phyloP scores from a whole-genome alignment of 106 monocot species.

The Allium sativum region DNA sequence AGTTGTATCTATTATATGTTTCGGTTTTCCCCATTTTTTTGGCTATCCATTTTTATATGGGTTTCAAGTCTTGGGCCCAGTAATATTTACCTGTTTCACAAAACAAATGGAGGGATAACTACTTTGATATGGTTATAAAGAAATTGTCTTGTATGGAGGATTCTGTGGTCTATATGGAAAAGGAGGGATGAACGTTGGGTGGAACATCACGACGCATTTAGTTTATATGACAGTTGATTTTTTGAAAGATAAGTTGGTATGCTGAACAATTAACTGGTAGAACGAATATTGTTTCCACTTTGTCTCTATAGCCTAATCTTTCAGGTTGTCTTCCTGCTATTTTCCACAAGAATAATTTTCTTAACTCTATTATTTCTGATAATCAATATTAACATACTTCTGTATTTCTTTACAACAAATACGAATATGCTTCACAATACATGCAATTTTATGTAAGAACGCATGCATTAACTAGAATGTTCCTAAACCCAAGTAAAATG shows the following conservation, averaged over 20 bases:
- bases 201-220: too few species aligned
- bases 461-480: not conserved
- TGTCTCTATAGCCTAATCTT: not conserved
- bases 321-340: slow-evolving; percentile 1
- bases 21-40: too few species aligned
- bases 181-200: too few species aligned
- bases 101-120: too few species aligned
- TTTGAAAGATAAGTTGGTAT: not conserved
- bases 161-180: too few species aligned
- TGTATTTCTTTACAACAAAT: not conserved
- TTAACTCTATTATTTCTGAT: not conserved
- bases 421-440: not conserved
- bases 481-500: not conserved
- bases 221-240: too few species aligned
- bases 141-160: too few species aligned
- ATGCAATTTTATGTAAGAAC: not conserved
- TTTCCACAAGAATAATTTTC: not conserved
- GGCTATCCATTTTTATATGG: too few species aligned
- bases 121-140: too few species aligned
- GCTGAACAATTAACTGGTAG: not conserved
- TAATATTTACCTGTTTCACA: too few species aligned
- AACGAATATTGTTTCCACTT: not conserved
- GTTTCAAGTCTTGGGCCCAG: too few species aligned
- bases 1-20: too few species aligned
- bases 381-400: not conserved